Base-by-base conservation (phyloP, 1,139 yeast species). In the Nakaseomyces uthaithaninus region DNA sequence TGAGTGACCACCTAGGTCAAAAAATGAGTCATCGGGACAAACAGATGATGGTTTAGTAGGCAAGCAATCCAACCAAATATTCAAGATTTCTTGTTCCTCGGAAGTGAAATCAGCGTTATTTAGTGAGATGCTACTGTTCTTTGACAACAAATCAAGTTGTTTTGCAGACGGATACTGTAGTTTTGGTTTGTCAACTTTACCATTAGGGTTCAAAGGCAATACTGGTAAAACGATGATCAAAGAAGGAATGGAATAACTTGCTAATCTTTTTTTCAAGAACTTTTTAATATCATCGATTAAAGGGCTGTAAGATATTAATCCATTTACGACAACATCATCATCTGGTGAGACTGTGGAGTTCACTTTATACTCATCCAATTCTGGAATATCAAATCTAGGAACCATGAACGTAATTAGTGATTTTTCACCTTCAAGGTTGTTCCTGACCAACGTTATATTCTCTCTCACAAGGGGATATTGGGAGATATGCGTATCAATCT, bases 1-100 rank as follows among this genome's bases (percentile, higher is more conserved):
- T 0, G 97, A 89, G 63, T 93, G 98, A 3, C 99, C 99, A 44
- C 99, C 99, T 44, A 93, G 68, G 57, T 93, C 99, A 56, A 93
- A 93, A 74, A 93, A 93, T 2, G 94, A 84, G 59, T 93, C 98
- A 3, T 74, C 72, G 34, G 81, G 81, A 27, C 80, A 71, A 40
- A 87, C 74, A 8, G 81, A 64, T 1, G 91, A 80, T 8, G 97
- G 95, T 49, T 77, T 74, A 49, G 78, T 82, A 30, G 98, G 97
- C 50, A 93, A 71, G 9, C 91, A 81, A 24, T 74, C 75, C 38
- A 82, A 65, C 98, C 98, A 93, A 44, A 91, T 65, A 45, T 86
- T 87, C 50, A 80, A 76, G 37, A 93, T 74, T 48, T 74, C 68
- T 3, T 71, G 64, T 64, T 93, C 95, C 38, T 75, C 69, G 37